Base-by-base conservation (phyloP, 768 basidiomycete species). In the Boletus sp. region DNA sequence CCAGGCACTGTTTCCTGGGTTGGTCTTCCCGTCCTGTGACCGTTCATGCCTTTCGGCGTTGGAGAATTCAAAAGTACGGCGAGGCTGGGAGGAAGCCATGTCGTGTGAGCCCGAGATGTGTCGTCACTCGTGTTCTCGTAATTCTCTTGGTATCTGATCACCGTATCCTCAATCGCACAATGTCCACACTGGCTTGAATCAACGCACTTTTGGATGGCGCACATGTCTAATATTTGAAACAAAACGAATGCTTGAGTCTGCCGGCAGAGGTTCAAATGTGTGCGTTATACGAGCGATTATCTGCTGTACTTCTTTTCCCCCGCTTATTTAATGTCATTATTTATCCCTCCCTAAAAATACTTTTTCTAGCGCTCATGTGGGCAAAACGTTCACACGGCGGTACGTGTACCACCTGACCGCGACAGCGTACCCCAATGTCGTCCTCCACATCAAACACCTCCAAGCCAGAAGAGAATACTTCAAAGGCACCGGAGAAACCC, bases 391-490 rank as follows among this genome's bases (percentile, higher is more conserved):
- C 70, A 14, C 68, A 70, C 68, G 70, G 51, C 34, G 8, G 32
- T 56, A 47, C 62, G 53, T 64, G 59, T 56, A 41, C 46, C 42
- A 34, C 13, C 30, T 7, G 41, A 49, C 17, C 45, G 21, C 25
- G 47, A 37, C 42, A 34, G 13, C 17, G 19, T 25, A 25, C 25
- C 5, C 25, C 25, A 76, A 46, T 78, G 75, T 75, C 78, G 14
- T 70, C 79, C 47, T 70, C 79, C 47, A 64, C 79, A 40, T 64
- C 79, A 29, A 78, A 79, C 34, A 70, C 77, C 37, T 76, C 83
- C 49, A 84, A 84, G 53, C 43, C 68, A 29, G 67, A 60, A 37
- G 74, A 53, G 17, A 58, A 34, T n/a, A 33, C 56, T 11, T n/a
- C 64, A n/a, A 71, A 72, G 49, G 58, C 50, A 8, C 56, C 65